Evolutionary conservation across 352 stramenopile genomes (phyloP).

Genomic region (Pythium biforme): DNA sequence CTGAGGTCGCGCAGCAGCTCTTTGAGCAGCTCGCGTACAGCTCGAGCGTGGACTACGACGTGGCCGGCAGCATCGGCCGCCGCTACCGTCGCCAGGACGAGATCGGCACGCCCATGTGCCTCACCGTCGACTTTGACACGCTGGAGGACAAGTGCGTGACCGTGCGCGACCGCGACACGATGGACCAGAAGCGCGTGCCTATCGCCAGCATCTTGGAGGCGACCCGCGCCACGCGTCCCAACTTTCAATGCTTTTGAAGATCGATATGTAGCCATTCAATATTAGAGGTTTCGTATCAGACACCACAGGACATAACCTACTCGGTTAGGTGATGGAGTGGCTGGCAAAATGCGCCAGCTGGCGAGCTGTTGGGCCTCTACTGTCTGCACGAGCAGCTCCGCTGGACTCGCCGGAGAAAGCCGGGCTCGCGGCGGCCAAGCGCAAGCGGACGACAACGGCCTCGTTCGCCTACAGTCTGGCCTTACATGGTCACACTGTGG

Average conservation of each 20-base stretch:
- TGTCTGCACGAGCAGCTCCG: slow-evolving; percentile 1
- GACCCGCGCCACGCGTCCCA: slow-evolving; percentile 34
- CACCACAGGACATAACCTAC: not conserved
- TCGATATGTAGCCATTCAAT: slow-evolving; percentile 18
- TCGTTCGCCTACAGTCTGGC: not conserved
- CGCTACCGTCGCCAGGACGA: slow-evolving; percentile 97
- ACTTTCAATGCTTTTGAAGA: slow-evolving; percentile 34
- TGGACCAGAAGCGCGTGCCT: slow-evolving; percentile 93
- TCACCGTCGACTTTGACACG: slow-evolving; percentile 98
- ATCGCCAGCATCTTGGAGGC: slow-evolving; percentile 85
- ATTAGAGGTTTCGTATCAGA: slow-evolving; percentile 17
- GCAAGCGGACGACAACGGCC: not conserved
- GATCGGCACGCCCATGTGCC: slow-evolving; percentile 96
- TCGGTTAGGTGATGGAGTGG: not conserved
- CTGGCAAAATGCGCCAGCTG: not conserved
- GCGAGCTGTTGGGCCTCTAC: slow-evolving; percentile 1
- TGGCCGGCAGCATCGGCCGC: slow-evolving; percentile 82
- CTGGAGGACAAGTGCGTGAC: slow-evolving; percentile 96
- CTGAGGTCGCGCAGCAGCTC: slow-evolving; percentile 87
- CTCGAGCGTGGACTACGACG: slow-evolving; percentile 92
- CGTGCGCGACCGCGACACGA: slow-evolving; percentile 94
- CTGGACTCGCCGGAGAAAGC: slow-evolving; percentile 1
- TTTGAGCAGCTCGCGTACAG: slow-evolving; percentile 87
- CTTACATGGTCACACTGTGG: not conserved
- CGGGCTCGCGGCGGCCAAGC: not conserved